Evolutionary conservation across 257 asterid genomes (phyloP), one percentile per base, ranked within the genome.

Genomic region (Fraxinus cuspidata): DNA sequence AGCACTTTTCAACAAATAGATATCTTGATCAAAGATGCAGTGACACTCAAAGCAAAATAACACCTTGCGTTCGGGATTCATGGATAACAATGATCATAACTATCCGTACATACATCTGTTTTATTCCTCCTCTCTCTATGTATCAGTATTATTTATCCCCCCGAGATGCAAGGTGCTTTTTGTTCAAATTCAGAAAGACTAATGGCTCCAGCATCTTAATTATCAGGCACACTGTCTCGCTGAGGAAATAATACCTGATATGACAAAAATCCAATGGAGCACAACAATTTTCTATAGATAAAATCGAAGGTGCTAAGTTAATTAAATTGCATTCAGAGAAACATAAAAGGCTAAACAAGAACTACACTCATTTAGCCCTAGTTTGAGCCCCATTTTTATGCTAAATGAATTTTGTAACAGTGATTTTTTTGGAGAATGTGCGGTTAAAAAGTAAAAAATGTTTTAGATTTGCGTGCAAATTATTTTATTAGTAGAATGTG

Each of bases 31-130:
- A 32, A 19, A 70, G 27, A 18, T 37, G 27, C 70, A 60, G 27
- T 18, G 25, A 53, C 25, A 53, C 27, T 37, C 32, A 60, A 74
- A 60, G 13, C 27, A 73, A 34, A 19, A 8, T 51, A 51, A 79
- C 72, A 37, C 66, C 67, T 71, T 29, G 56, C 38, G 60, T 53
- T 75, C 75, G 68, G 78, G 37, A 32, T 77, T 5, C 51, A 71
- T 11, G 76, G 76, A 40, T 19, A 8, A 18, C 64, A 44, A 42
- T 72, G 51, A 72, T 25, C 38, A 27, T 23, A 56, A 35, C 19
- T 25, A 31, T 34, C 49, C 35, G 10, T 35, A 19, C 7, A 10
- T 32, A 16, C 21, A 18, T 51, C 27, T 19, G 31, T n/a, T 35
- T 19, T 69, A 69, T 34, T 69, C 37, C 19, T 34, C 4, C 8